Conservation (phyloP, 78 protist genomes). For the Dictyostelium firmibasis region DNA sequence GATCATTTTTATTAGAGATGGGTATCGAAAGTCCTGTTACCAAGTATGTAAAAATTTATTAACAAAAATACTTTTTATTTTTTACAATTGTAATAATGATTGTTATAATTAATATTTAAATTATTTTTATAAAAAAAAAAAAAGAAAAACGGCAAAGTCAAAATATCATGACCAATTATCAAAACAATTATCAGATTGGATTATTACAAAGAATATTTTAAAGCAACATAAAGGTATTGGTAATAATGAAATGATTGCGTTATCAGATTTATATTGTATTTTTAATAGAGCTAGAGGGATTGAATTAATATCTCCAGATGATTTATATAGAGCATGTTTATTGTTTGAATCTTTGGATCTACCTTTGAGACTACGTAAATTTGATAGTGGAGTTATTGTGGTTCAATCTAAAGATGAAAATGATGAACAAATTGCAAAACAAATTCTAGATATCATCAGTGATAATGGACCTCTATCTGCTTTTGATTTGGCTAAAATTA, state of each 20-base stretch:
- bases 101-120: no score
- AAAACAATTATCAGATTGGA: conserved; percentile 64
- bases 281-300: conserved; percentile 77
- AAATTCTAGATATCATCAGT: conserved; percentile 32
- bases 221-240: not conserved
- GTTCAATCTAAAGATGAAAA: conserved; percentile 52
- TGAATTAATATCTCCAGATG: conserved; percentile 76
- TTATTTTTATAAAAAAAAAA: not conserved
- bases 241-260: conserved; percentile 49
- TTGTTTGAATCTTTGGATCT: conserved; percentile 59
- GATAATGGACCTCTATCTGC: conserved; percentile 57
- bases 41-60: not conserved
- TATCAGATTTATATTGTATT: conserved; percentile 72
- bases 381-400: conserved; percentile 76
- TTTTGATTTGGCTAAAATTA: conserved; percentile 45
- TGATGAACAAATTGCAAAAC: conserved; percentile 68
- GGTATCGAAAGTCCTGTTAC: conserved; percentile 79
- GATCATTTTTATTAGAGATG: conserved; percentile 57
- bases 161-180: conserved; percentile 62
- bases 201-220: conserved; percentile 18
- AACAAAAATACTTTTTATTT: no score
- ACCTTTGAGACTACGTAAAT: conserved; percentile 41
- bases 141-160: conserved; percentile 57
- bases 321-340: conserved; percentile 71
- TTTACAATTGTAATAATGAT: no score